phyloP scores from a whole-genome alignment of 306 rosid genomes.

The Casuarina equisetifolia region DNA sequence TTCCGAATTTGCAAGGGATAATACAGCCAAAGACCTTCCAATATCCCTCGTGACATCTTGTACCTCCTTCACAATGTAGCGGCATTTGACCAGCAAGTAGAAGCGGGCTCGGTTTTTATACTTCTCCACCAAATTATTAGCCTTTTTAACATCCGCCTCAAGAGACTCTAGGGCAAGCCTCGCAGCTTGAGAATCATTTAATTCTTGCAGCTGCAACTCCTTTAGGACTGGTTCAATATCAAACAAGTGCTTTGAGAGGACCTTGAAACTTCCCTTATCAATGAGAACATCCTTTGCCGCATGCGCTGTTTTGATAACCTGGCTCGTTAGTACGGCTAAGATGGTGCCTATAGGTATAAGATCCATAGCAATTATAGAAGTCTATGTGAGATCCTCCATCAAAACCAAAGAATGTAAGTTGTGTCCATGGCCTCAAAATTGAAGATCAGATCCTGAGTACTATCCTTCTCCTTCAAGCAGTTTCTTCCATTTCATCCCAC shows the following conservation, averaged over 20 bases:
- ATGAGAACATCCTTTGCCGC: conserved; percentile 70
- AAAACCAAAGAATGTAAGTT: conserved; percentile 4
- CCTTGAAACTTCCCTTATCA: conserved; percentile 69
- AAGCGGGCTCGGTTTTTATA: conserved; percentile 63
- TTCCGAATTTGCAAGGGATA: conserved; percentile 62
- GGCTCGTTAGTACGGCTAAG: conserved; percentile 64
- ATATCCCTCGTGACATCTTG: conserved; percentile 73
- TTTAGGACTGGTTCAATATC: conserved; percentile 69
- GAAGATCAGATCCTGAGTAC: conserved; percentile 17
- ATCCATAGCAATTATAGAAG: conserved; percentile 50
- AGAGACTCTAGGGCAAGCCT: conserved; percentile 66
- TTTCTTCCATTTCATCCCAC: conserved; percentile 18
- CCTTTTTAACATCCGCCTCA: conserved; percentile 71
- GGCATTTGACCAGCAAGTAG: conserved; percentile 64
- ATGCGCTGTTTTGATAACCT: conserved; percentile 64
- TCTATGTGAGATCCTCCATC: conserved; percentile 22
- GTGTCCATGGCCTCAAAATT: conserved; percentile 20
- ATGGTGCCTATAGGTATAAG: conserved; percentile 78
- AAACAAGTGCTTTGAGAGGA: conserved; percentile 59
- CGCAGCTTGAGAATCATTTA: conserved; percentile 76
- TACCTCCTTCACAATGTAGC: conserved; percentile 69
- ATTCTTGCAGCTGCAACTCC: conserved; percentile 68
- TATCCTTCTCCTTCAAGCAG: conserved; percentile 27
- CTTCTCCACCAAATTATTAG: conserved; percentile 66
- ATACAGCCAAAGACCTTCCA: conserved; percentile 60